Percentiles rank a stretch among this genome's conserved stretches.
Conservation (phyloP, 179 eudicot species). For the Beta lomatogona region DNA sequence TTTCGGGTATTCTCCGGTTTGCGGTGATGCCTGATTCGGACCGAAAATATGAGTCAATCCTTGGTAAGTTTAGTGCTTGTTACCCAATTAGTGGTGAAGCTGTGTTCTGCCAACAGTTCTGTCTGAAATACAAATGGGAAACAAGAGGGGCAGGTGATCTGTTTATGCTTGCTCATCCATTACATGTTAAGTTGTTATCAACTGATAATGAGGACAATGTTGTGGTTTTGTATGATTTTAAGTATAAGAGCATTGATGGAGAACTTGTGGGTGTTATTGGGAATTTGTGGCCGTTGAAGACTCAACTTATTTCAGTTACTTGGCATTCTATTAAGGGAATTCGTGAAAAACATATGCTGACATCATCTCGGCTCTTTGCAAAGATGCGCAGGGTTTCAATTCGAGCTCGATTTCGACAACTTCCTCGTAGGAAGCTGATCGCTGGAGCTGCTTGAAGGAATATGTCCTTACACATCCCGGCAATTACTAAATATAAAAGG, state of each 20-base stretch:
- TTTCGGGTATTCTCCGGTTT: constrained; percentile 61
- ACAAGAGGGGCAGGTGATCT: constrained; percentile 77
- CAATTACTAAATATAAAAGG: no score
- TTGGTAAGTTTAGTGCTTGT: constrained; percentile 70
- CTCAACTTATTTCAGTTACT: constrained; percentile 60
- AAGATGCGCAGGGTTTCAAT: constrained; percentile 58
- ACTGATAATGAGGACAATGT: constrained; percentile 29
- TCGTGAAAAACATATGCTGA: constrained; percentile 55
- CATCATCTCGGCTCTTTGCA: constrained; percentile 53
- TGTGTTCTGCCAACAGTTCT: constrained; percentile 49
- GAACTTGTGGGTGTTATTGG: constrained; percentile 94
- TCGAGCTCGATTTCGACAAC: constrained; percentile 47
- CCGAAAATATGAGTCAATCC: constrained; percentile 40
- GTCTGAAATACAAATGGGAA: constrained; percentile 73
- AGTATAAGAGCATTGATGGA: constrained; percentile 79
- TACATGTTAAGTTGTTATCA: constrained; percentile 60
- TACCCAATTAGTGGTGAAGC: constrained; percentile 71
- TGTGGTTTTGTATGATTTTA: constrained; percentile 61
- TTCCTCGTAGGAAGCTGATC: constrained; percentile 74
- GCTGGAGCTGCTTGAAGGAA: no score
- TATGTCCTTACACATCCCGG: no score
- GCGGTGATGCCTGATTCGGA: constrained; percentile 51
- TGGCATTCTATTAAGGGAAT: constrained; percentile 78
- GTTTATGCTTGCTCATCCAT: constrained; percentile 81
- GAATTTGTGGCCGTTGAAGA: constrained; percentile 68